phyloP scores from a whole-genome alignment of 139 green algal genomes.

The Chlamydomonas eustigma region DNA sequence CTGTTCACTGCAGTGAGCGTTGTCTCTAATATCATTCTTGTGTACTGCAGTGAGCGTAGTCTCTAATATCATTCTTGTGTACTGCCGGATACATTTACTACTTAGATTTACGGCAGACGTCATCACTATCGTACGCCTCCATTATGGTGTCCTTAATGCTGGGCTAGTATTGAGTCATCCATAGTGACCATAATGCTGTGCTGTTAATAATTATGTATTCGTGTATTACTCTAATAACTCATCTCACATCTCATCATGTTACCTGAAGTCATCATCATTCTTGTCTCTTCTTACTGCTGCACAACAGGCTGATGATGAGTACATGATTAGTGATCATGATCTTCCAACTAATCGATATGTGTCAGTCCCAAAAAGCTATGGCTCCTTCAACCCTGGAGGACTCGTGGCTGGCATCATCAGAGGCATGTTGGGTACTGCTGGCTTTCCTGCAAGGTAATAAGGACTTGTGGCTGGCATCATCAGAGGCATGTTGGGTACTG shows the following conservation, averaged over 20 bases:
- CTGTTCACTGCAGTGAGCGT: no score
- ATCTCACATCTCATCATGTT: neutral
- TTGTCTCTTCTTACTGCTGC: neutral
- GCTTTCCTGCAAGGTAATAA: slow-evolving; percentile 76
- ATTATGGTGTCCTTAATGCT: no score
- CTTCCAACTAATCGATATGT: slow-evolving; percentile 84
- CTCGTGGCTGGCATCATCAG: slow-evolving; percentile 91
- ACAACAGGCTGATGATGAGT: slow-evolving; percentile 86
- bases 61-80: no score
- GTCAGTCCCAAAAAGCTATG: slow-evolving; percentile 87
- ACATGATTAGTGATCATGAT: slow-evolving; percentile 94
- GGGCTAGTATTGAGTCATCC: no score
- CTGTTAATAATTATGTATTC: no score
- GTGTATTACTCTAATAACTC: slow-evolving; percentile 1
- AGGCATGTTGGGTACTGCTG: slow-evolving; percentile 82
- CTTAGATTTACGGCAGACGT: no score
- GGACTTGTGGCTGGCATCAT: slow-evolving; percentile 61
- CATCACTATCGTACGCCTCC: no score
- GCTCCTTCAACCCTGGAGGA: slow-evolving; percentile 80
- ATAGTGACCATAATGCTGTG: no score
- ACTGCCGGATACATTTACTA: no score
- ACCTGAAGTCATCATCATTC: no score
- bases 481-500: slow-evolving; percentile 77
- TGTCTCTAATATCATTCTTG: no score
- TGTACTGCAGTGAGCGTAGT: no score